Base-by-base conservation (phyloP, 108 stramenopile genomes). In the Cyclotella baltica region DNA sequence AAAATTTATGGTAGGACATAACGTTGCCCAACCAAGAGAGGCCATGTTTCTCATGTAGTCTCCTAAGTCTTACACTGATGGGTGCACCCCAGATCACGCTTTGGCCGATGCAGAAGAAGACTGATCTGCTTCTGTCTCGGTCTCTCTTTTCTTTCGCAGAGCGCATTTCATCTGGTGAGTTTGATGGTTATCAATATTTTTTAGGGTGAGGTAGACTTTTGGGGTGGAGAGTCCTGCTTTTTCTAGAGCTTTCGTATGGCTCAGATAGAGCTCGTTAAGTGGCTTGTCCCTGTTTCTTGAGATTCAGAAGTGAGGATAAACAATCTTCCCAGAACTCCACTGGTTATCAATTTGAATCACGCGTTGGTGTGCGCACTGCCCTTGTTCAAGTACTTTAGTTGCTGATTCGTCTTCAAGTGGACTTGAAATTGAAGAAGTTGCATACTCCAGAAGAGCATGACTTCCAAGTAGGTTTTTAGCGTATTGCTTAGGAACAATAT, bases 301-400 rank as follows among this genome's bases (percentile, higher is more conserved):
- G 23, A 18, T 34, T 27, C 43, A 4, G 71, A 72, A 4, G 70
- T 72, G 11, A 72, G 4, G 0, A 18, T 19, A 5, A 25, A 8
- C 1, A 72, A 15, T 15, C 71, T 16, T 16, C 63, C 22, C 18
- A 63, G 37, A 18, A 72, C 71, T 62, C 71, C 61, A 19, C 22
- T 20, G 19, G 62, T 62, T 62, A 72, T 62, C 4, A 63, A 59
- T 48, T 72, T 34, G 34, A 72, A 65, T 5, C n/a, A 31, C 3
- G 71, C 71, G 8, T 65, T 65, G 1, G 62, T 63, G 47, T 73
- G 72, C 20, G 19, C 31, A 37, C 72, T 73, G n/a, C 23, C 28
- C 2, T 72, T 37, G 59, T 72, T 72, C 28, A 72, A 31, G 20
- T 72, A 72, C 59, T 72, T 72, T 9, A 73, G 71, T 43, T 30